Base-by-base conservation (phyloP, 2,329 filamentous ascomycete species). In the Karstenula rhodostoma region DNA sequence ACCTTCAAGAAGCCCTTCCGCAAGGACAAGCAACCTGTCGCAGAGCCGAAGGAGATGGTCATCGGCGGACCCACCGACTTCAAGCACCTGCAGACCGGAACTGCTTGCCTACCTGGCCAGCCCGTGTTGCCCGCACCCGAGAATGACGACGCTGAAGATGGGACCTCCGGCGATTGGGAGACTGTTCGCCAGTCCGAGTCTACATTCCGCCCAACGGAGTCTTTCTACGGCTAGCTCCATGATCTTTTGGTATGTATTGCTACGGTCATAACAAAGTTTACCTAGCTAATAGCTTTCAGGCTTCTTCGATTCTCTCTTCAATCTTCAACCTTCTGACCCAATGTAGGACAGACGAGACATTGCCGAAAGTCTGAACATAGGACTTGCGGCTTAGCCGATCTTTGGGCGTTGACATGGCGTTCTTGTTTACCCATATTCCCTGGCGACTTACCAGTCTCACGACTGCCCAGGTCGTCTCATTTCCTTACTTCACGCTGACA, bases 21-120 rank as follows among this genome's bases (percentile, higher is more conserved):
- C 17, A 42, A 32, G 32, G 35, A 40, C 23, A 49, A 43, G 35
- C 43, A 51, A 32, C 50, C 33, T 17, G 19, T 49, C 19, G 15
- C 7, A 17, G 19, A 29, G 12, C 19, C 23, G 40, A 57, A 35
- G 46, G 23, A 22, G 27, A 13, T 61, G 49, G 23, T 59, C n/a
- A 67, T 68, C 37, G 29, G 66, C 19, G 35, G 35, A 19, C 66
- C 64, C 10, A 66, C 58, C 25, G 56, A 58, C 58, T 64, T 65
- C 50, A n/a, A 44, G 19, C 63, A 67, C 32, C 12, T 57, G 8
- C 27, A 46, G 48, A 65, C 57, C 4, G 56, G 59, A 23, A 52
- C 56, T 13, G 23, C 17, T 48, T 46, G 42, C 44, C 42, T 53
- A 42, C 22, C 55, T 46, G 13, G n/a, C 15, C 35, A 43, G 6